A percentile compares a stretch with the other conserved stretches of the same genome.
Evolutionary conservation across 139 green algal genomes (phyloP).

Genomic region (Chlamydomonas sphaeroides): DNA sequence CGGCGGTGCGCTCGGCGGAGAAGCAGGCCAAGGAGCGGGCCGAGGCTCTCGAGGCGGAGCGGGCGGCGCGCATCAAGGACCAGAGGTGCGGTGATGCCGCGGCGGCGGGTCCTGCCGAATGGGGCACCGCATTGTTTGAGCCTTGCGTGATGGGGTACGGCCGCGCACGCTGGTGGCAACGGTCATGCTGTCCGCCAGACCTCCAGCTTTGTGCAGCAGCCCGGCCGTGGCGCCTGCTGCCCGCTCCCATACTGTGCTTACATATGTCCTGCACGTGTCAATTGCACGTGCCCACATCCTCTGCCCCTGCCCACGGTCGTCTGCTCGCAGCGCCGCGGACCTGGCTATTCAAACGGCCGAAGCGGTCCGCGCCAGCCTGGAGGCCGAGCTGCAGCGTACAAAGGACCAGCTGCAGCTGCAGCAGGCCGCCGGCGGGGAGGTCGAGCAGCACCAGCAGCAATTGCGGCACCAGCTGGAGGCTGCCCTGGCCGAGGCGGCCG

Average conservation of each 20-base stretch:
- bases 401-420: neutral
- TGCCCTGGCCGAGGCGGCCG: neutral
- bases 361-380: constrained; percentile 20
- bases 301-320: too few relatives aligned
- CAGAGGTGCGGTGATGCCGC: neutral
- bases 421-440: neutral
- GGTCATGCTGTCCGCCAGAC: too few relatives aligned
- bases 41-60: constrained; percentile 14
- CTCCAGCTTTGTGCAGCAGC: too few relatives aligned
- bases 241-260: too few relatives aligned
- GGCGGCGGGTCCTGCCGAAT: too few relatives aligned
- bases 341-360: constrained; percentile 6
- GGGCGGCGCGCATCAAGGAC: constrained; percentile 19
- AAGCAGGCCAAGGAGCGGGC: constrained; percentile 30
- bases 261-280: too few relatives aligned
- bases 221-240: too few relatives aligned
- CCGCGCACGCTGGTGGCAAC: too few relatives aligned
- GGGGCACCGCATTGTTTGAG: too few relatives aligned
- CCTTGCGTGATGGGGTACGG: too few relatives aligned
- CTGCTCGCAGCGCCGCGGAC: constrained; percentile 24
- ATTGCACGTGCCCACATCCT: too few relatives aligned
- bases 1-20: constrained; percentile 34
- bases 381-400: constrained; percentile 7
- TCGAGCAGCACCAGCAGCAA: neutral
- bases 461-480: neutral